These are phyloP conservation scores for Trypanosoma cruzi DNA, from an alignment of 208 protist genomes.

Conservation along the genomic window DNA sequence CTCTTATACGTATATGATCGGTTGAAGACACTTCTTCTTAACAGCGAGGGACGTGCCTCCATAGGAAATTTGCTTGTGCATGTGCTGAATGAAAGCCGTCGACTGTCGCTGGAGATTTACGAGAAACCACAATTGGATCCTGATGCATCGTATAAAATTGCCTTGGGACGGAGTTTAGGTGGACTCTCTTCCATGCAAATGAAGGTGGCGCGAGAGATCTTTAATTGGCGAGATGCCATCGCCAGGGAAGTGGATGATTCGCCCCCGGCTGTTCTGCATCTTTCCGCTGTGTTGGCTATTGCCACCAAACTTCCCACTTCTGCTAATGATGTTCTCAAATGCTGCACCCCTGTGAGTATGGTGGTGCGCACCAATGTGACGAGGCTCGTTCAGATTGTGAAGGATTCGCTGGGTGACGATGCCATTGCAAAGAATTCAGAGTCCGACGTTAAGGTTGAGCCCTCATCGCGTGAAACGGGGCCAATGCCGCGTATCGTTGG, in stretches of 20 bases:
- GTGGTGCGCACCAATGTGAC: slow-evolving; percentile 60
- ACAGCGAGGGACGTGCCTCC: slow-evolving; percentile 71
- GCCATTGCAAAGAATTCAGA: neutral
- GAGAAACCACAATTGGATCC: slow-evolving; percentile 91
- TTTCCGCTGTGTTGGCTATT: slow-evolving; percentile 76
- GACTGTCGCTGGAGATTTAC: slow-evolving; percentile 91
- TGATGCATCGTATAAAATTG: slow-evolving; percentile 65
- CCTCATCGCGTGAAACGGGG: neutral
- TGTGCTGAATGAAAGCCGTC: slow-evolving; percentile 78
- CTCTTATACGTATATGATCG: slow-evolving; percentile 97
- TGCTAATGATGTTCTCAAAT: slow-evolving; percentile 67
- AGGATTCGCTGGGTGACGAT: slow-evolving; percentile 30
- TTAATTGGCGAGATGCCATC: slow-evolving; percentile 84
- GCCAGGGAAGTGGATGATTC: slow-evolving; percentile 86
- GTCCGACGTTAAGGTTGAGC: neutral
- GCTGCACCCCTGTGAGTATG: slow-evolving; percentile 77
- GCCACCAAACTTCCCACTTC: slow-evolving; percentile 84
- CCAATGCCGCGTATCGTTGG: slow-evolving; percentile 20
- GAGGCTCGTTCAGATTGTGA: slow-evolving; percentile 65
- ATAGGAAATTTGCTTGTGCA: slow-evolving; percentile 88
- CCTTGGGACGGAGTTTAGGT: slow-evolving; percentile 71
- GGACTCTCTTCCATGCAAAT: slow-evolving; percentile 65
- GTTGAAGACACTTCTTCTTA: slow-evolving; percentile 76
- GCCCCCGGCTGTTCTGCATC: slow-evolving; percentile 76
- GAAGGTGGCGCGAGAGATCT: slow-evolving; percentile 63